Percentiles rank a stretch among this genome's conserved stretches.
Evolutionary conservation across 2,329 filamentous ascomycete species (phyloP).

Genomic region (Plectosphaerella sp.): DNA sequence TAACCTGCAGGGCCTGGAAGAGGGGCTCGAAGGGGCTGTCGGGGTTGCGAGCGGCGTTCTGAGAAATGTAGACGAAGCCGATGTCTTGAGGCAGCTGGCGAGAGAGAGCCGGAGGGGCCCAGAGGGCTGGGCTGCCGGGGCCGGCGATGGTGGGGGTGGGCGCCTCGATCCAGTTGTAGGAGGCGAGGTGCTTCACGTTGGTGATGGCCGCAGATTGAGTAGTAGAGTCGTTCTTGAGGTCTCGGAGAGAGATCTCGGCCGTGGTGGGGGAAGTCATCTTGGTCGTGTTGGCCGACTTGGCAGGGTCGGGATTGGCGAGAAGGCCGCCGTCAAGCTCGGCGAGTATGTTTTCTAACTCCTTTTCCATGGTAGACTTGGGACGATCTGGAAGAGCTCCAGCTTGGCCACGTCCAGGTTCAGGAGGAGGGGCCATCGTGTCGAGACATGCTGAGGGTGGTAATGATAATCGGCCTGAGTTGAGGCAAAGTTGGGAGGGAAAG

Average conservation of each 20-base stretch:
- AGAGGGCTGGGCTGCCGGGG: constrained; percentile 35
- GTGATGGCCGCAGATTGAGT: constrained; percentile 22
- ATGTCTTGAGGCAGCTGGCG: constrained; percentile 27
- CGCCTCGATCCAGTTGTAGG: constrained; percentile 45
- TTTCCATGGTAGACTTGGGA: too few species aligned
- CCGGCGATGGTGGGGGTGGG: constrained; percentile 36
- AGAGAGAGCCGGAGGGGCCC: constrained; percentile 23
- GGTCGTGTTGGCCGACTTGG: too few species aligned
- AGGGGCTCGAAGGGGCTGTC: constrained; percentile 39
- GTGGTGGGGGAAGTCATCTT: too few species aligned
- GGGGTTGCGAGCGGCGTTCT: constrained; percentile 40
- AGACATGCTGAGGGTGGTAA: too few species aligned
- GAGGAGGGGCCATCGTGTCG: too few species aligned
- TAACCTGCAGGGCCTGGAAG: constrained; percentile 35
- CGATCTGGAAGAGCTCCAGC: too few species aligned
- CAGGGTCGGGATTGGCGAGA: too few species aligned
- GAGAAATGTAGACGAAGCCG: constrained; percentile 34
- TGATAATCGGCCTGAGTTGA: too few species aligned
- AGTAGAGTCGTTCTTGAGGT: constrained; percentile 11
- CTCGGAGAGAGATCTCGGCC: constrained; percentile 13
- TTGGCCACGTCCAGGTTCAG: too few species aligned
- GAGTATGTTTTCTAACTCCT: too few species aligned
- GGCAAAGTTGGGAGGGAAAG: too few species aligned
- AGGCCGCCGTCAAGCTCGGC: too few species aligned
- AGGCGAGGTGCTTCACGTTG: constrained; percentile 34